phyloP scores from a whole-genome alignment of 768 basidiomycete species.

The Pisolithus tinctorius region DNA sequence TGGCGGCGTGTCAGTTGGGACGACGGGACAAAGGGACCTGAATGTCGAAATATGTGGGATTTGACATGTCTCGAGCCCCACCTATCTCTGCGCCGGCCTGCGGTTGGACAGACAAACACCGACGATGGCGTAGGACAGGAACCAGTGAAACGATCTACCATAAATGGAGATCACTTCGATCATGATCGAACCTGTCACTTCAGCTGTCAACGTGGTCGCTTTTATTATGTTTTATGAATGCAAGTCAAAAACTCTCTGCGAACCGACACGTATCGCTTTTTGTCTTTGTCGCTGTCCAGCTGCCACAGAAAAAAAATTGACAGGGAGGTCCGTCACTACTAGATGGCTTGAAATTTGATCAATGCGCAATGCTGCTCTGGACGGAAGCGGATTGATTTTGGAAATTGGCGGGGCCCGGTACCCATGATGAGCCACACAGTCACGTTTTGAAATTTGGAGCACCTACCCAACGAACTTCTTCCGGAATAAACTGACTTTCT shows the following conservation, averaged over 20 bases:
- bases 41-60: not conserved
- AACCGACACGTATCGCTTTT: not conserved
- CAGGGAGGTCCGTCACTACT: too few relatives aligned
- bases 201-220: not conserved
- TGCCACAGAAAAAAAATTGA: too few relatives aligned
- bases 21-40: not conserved
- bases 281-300: not conserved
- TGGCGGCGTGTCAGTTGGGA: not conserved
- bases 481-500: too few relatives aligned
- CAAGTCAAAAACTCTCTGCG: not conserved
- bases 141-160: constrained; percentile 2
- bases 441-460: too few relatives aligned
- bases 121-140: not conserved
- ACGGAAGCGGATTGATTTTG: too few relatives aligned
- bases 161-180: constrained; percentile 1
- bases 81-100: not conserved
- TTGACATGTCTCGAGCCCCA: not conserved
- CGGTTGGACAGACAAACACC: not conserved
- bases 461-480: too few relatives aligned
- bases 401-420: too few relatives aligned
- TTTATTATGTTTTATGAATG: not conserved
- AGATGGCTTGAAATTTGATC: too few relatives aligned
- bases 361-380: too few relatives aligned
- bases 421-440: too few relatives aligned
- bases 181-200: constrained; percentile 5